Evolutionary conservation across 306 rosid species (phyloP).

Genomic region (Fragaria iinumae): DNA sequence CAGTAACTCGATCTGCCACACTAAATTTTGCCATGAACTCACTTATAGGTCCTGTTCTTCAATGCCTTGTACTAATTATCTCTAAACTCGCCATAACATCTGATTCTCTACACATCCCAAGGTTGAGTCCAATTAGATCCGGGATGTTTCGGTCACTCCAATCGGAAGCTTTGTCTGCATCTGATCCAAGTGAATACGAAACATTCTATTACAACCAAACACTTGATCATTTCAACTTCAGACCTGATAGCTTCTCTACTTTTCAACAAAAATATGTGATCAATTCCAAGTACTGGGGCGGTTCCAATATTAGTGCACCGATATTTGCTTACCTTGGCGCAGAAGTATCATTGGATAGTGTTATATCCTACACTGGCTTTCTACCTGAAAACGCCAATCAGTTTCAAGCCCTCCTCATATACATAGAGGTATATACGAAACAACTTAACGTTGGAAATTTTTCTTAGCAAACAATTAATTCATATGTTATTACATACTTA

Average conservation of each 20-base stretch:
- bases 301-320: conserved; percentile 49
- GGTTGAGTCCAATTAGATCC: neutral
- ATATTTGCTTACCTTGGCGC: conserved; percentile 53
- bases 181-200: neutral
- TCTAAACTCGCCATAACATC: neutral
- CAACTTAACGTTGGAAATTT: neutral
- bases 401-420: conserved; percentile 48
- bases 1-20: no score
- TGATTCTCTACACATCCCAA: neutral
- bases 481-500: neutral
- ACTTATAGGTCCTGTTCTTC: neutral
- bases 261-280: conserved; percentile 61
- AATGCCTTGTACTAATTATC: neutral
- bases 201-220: conserved; percentile 39
- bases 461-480: neutral
- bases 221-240: conserved; percentile 66
- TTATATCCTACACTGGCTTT: conserved; percentile 15
- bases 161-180: neutral
- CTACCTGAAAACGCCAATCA: conserved; percentile 37
- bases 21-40: neutral
- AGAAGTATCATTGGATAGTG: conserved; percentile 32
- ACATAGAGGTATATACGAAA: conserved; percentile 38
- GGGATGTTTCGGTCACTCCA: neutral
- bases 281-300: conserved; percentile 60
- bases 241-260: conserved; percentile 44